Base-by-base conservation (phyloP, 805 yeast species). In the Starmerella floris region DNA sequence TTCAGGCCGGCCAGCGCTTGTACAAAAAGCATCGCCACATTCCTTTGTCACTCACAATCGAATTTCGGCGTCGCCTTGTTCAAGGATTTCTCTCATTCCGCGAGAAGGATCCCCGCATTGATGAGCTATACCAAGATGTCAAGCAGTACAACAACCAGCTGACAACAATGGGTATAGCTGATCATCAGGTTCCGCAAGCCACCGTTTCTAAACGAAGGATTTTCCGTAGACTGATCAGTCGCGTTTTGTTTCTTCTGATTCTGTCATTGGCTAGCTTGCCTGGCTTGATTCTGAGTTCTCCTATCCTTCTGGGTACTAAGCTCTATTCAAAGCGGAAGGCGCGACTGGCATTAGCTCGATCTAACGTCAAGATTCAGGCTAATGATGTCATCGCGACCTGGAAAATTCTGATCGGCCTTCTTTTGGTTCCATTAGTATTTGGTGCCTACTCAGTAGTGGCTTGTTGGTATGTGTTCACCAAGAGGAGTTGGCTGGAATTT, bases 331-430 rank as follows among this genome's bases (percentile, higher is more conserved):
- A 67, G 35, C 67, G 69, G 45, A 85, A 87, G 61, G 84, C 88
- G 26, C 67, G 62, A 44, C 71, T 74, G 37, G 98, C 97, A 0
- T 67, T 91, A 46, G 87, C 85, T 10, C 78, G 72, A 6, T 85
- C 96, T 0, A 72, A 85, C 0, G 98, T 91, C 20, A 91, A 91
- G 59, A 78, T 91, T 46, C 77, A 77, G 56, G 98, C 94, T 16
- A 79, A 77, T 44, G 98, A 91, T 61, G 96, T 91, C 22, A 73
- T 91, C 46, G 97, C 97, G 2, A 87, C 97, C 1, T 91, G 98
- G 98, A 91, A 91, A 62, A 79, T 91, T 37, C 67, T 91, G 49
- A 84, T 88, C 31, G 77, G 87, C 27, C 72, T 91, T 73, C 93
- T 88, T 4, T 64, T 83, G 41, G 93, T 96, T 0, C 98, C 98